Percentiles rank a stretch among this genome's conserved stretches.
Conservation (phyloP, 495 filamentous ascomycete species). For the Aspergillus avenaceus region DNA sequence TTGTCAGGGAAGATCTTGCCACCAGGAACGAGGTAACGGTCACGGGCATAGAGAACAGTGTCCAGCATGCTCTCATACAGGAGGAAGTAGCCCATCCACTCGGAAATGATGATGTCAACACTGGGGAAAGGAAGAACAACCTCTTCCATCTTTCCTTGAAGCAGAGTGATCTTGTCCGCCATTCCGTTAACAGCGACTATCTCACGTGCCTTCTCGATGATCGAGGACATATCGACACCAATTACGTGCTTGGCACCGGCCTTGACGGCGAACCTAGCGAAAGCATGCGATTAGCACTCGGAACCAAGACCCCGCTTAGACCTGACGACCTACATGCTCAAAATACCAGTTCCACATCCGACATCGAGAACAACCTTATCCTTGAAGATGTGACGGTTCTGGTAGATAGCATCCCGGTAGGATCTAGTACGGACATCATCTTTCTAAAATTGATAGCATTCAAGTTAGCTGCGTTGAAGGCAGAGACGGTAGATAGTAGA, state of each 20-base stretch:
- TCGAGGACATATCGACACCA: slow-evolving; percentile 95
- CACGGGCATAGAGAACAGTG: slow-evolving; percentile 88
- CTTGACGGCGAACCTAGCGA: slow-evolving; percentile 83
- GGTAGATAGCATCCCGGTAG: slow-evolving; percentile 95
- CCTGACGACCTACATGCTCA: slow-evolving; percentile 66
- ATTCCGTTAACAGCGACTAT: slow-evolving; percentile 87
- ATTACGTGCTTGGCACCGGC: slow-evolving; percentile 93
- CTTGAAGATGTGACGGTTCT: slow-evolving; percentile 93
- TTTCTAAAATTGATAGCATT: slow-evolving; percentile 55
- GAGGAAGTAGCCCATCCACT: slow-evolving; percentile 99
- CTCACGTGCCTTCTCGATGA: slow-evolving; percentile 90
- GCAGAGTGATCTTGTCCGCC: slow-evolving; percentile 75
- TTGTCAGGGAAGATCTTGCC: slow-evolving; percentile 91
- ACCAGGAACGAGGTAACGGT: slow-evolving; percentile 78
- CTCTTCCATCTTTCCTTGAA: slow-evolving; percentile 97
- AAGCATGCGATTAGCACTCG: slow-evolving; percentile 7
- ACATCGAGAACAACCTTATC: slow-evolving; percentile 98
- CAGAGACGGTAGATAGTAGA: not conserved
- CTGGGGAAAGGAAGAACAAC: slow-evolving; percentile 78
- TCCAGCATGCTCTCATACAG: slow-evolving; percentile 99
- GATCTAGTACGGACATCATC: slow-evolving; percentile 95
- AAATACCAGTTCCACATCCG: slow-evolving; percentile 89
- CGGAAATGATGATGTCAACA: slow-evolving; percentile 97
- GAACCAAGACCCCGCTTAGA: not conserved
- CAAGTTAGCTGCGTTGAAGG: slow-evolving; percentile 11